Base-by-base conservation (phyloP, 1,139 yeast genomes). In the Saccharomyces pastorianus region DNA sequence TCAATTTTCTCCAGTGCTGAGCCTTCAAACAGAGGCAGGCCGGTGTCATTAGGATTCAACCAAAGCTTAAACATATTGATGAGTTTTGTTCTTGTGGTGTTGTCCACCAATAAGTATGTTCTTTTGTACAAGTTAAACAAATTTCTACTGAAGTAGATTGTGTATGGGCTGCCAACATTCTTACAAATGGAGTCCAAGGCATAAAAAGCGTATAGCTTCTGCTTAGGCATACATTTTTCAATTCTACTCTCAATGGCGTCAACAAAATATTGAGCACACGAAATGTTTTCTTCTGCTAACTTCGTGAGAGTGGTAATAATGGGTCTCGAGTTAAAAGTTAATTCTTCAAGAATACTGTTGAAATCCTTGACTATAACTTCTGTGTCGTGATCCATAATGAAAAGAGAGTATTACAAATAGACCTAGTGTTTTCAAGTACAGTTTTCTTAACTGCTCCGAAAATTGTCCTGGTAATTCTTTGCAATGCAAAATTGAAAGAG, bases 131-230 rank as follows among this genome's bases (percentile, higher is more conserved):
- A 56, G 34, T 58, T 59, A 54, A 66, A 64, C 55, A 69, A 58
- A 56, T 69, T 67, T 53, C 67, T 66, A 54, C 70, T 73, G 86
- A 66, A 91, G 83, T 56, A 86, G 71, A 83, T 76, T 38, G 90
- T 88, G 68, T 91, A 93, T 1, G 98, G 97, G 57, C 83, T 80
- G 6, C 97, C 97, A 25, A 89, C 85, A 62, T 85, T 88, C 71
- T 93, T 93, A 71, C 95, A 87, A 49, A 93, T 86, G n/a, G 97
- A 90, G 69, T 93, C 99, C 55, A 93, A 73, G 51, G 91, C 77
- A 67, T 91, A 93, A 60, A 93, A 76, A 3, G 95, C 83, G 64
- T 81, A 93, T 53, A 93, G 76, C 71, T 93, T 93, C 62, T 88
- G 91, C 23, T 81, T 80, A 1, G 98, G 98, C 4, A 88, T 78